Conservation (phyloP, 192 early-diverging fungal genomes). For the Coemansia sp. region DNA sequence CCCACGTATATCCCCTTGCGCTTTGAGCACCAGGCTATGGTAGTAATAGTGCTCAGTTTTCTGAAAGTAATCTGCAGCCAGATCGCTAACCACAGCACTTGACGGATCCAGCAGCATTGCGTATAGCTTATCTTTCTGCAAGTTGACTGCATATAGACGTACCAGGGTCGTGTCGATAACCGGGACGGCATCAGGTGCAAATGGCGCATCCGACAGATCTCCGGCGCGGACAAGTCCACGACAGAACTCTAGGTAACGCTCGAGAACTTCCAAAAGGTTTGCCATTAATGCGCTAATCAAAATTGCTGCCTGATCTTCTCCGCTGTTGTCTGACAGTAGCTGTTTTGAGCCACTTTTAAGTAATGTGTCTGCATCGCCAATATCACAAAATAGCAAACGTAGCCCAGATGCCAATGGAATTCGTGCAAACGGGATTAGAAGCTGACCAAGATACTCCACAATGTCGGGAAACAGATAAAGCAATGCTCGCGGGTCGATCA, state of each 20-base stretch:
- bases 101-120: constrained; percentile 8
- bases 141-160: constrained; percentile 27
- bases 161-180: constrained; percentile 41
- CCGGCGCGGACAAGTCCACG: constrained; percentile 8
- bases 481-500: constrained; percentile 40
- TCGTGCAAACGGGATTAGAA: constrained; percentile 35
- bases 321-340: constrained; percentile 15
- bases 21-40: constrained; percentile 33
- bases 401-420: constrained; percentile 32
- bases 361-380: constrained; percentile 17
- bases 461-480: constrained; percentile 34
- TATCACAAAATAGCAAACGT: constrained; percentile 22
- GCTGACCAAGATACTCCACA: constrained; percentile 22
- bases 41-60: constrained; percentile 28
- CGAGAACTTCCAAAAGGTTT: constrained; percentile 32
- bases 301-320: constrained; percentile 4
- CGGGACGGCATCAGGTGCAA: constrained; percentile 26
- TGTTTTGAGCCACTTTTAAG: constrained; percentile 9
- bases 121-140: constrained; percentile 16
- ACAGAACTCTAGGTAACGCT: constrained; percentile 36
- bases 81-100: constrained; percentile 16
- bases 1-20: constrained; percentile 13
- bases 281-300: constrained; percentile 17
- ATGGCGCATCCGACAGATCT: not conserved
- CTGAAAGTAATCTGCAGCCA: constrained; percentile 24